Conservation (phyloP, 139 green algal genomes). For the Picochlorum costavermella region DNA sequence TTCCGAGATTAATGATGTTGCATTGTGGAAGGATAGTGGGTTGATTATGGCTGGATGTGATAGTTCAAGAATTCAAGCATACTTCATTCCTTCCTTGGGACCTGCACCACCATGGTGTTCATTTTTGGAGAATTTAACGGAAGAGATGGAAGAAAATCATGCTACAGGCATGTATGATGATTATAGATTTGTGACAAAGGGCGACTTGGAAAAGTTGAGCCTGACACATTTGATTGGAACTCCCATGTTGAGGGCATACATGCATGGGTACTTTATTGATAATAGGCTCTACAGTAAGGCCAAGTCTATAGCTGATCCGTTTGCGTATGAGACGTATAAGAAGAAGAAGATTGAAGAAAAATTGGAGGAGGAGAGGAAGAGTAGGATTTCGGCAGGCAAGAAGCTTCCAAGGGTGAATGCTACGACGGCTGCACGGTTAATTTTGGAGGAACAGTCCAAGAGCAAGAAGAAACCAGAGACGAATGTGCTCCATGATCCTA, state of each 20-base stretch:
- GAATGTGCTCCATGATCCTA: slow-evolving; percentile 48
- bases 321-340: slow-evolving; percentile 85
- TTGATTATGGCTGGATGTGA: slow-evolving; percentile 62
- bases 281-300: slow-evolving; percentile 82
- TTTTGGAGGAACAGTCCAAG: slow-evolving; percentile 37
- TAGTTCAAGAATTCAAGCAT: slow-evolving; percentile 52
- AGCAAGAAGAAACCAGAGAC: slow-evolving; percentile 16
- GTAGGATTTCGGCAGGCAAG: slow-evolving; percentile 65
- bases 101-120: slow-evolving; percentile 88
- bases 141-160: slow-evolving; percentile 88
- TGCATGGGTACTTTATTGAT: slow-evolving; percentile 99
- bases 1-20: slow-evolving; percentile 83
- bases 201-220: slow-evolving; percentile 59
- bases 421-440: slow-evolving; percentile 46
- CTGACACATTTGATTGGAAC: slow-evolving; percentile 88
- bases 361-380: slow-evolving; percentile 77
- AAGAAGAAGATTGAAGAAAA: slow-evolving; percentile 70
- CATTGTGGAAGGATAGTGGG: slow-evolving; percentile 58
- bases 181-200: slow-evolving; percentile 73
- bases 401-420: slow-evolving; percentile 88
- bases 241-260: slow-evolving; percentile 87
- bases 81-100: slow-evolving; percentile 88
- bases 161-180: slow-evolving; percentile 87
- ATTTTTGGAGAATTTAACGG: slow-evolving; percentile 92
- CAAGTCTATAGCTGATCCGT: slow-evolving; percentile 51